phyloP scores from a whole-genome alignment of 2,329 filamentous ascomycete species.

The Colletotrichum noveboracense region DNA sequence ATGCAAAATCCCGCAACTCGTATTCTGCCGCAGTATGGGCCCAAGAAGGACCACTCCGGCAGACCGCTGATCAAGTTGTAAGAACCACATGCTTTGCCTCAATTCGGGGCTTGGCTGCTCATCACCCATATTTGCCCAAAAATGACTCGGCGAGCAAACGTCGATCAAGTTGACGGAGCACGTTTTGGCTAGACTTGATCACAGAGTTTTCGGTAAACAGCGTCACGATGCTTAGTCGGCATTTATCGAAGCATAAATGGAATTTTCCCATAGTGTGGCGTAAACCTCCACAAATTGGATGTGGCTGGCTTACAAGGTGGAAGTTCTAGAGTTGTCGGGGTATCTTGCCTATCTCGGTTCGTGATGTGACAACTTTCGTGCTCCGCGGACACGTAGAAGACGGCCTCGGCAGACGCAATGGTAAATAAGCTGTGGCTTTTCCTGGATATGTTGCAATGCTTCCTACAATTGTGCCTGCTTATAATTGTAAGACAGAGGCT shows the following conservation, averaged over 20 bases:
- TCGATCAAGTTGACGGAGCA: not conserved
- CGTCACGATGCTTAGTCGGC: too few relatives aligned
- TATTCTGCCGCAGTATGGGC: not conserved
- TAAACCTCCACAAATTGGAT: too few relatives aligned
- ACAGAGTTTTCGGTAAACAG: not conserved
- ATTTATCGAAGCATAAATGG: too few relatives aligned
- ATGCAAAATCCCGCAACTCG: not conserved
- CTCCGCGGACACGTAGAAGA: not conserved
- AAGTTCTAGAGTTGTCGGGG: not conserved
- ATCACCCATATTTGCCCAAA: not conserved
- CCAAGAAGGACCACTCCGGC: not conserved
- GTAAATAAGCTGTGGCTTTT: not conserved
- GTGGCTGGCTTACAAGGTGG: too few relatives aligned
- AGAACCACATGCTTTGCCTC: not conserved
- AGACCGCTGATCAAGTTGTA: not conserved
- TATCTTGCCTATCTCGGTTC: fast-evolving
- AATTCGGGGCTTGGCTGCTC: not conserved
- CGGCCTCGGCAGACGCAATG: not conserved
- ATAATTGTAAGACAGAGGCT: not conserved
- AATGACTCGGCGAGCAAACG: not conserved
- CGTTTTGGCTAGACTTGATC: not conserved
- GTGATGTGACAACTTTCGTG: not conserved
- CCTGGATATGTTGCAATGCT: not conserved
- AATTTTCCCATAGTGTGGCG: too few relatives aligned
- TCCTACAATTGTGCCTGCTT: not conserved